Conservation (phyloP, 345 rosid genomes). For the Arabis hirsuta region DNA sequence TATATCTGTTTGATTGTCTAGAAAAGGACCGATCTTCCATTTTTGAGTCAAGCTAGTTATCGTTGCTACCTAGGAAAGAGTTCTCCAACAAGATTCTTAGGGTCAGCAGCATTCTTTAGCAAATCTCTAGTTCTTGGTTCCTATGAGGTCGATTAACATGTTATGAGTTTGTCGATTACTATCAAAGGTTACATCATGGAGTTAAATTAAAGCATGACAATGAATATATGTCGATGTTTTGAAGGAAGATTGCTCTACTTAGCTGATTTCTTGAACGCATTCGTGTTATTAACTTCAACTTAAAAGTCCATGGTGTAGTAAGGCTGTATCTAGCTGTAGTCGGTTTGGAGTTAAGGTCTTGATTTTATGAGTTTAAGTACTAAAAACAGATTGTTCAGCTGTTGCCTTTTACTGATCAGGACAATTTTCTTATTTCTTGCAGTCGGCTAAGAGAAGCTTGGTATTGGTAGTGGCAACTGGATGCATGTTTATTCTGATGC, state of each 20-base stretch:
- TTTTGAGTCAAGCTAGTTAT: conserved; percentile 12
- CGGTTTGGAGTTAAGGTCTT: conserved; percentile 23
- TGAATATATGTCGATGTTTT: not conserved
- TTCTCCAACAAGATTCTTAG: conserved; percentile 2
- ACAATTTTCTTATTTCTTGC: conserved; percentile 40
- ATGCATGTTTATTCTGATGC: conserved; percentile 84
- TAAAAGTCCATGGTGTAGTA: not conserved
- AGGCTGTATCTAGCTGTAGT: conserved; percentile 21
- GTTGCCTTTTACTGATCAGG: conserved; percentile 28
- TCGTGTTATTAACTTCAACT: conserved; percentile 13
- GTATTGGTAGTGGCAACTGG: conserved; percentile 92
- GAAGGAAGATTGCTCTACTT: not conserved
- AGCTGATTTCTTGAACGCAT: conserved; percentile 30
- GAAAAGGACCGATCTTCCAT: conserved; percentile 4
- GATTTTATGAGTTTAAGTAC: conserved; percentile 10
- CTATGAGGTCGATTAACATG: conserved; percentile 17
- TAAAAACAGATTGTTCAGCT: conserved; percentile 17
- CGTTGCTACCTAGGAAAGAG: conserved; percentile 16
- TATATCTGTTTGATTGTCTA: conserved; percentile 1
- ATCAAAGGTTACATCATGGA: conserved; percentile 25
- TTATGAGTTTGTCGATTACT: conserved; percentile 25
- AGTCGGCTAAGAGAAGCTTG: conserved; percentile 93
- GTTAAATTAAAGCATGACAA: not conserved
- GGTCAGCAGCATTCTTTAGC: not conserved
- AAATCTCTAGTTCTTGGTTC: conserved; percentile 17